These are phyloP conservation scores for Verticillium nonalfalfae DNA, from an alignment of 2,329 filamentous ascomycete genomes.

Conservation along the genomic window DNA sequence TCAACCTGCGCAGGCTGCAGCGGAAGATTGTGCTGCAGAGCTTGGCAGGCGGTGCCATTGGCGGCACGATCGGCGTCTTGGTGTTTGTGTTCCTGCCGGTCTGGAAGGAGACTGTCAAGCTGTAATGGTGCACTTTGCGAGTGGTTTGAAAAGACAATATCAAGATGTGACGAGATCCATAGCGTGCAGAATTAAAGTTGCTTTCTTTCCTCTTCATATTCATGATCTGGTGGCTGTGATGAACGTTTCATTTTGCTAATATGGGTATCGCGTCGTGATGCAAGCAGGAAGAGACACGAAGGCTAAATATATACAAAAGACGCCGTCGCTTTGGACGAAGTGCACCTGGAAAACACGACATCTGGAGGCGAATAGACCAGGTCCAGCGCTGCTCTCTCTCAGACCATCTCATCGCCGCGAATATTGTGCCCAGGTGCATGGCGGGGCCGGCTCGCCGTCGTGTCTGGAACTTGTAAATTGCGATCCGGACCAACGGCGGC, in stretches of 20 bases:
- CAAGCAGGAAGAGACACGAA: background rate
- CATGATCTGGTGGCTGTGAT: background rate
- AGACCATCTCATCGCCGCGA: background rate
- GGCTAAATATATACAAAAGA: background rate
- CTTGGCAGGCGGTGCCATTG: conserved; percentile 27
- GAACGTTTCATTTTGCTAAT: background rate
- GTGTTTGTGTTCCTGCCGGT: conserved; percentile 37
- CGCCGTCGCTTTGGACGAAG: no score
- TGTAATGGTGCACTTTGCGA: background rate
- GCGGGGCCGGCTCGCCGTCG: background rate
- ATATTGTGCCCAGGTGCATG: background rate
- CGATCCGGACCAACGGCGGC: background rate
- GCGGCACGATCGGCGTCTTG: conserved; percentile 26
- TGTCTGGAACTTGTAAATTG: background rate
- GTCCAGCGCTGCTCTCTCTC: no score
- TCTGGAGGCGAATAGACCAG: no score
- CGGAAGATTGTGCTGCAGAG: conserved; percentile 37
- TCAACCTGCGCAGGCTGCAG: conserved; percentile 33
- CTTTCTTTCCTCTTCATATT: background rate
- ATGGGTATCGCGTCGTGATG: background rate
- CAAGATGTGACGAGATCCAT: background rate
- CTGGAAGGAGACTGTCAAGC: conserved; percentile 27
- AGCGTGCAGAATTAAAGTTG: background rate
- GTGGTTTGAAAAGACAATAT: no score
- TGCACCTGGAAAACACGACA: no score